Conservation (phyloP, 2,329 filamentous ascomycete species). For the Colletotrichum scovillei region DNA sequence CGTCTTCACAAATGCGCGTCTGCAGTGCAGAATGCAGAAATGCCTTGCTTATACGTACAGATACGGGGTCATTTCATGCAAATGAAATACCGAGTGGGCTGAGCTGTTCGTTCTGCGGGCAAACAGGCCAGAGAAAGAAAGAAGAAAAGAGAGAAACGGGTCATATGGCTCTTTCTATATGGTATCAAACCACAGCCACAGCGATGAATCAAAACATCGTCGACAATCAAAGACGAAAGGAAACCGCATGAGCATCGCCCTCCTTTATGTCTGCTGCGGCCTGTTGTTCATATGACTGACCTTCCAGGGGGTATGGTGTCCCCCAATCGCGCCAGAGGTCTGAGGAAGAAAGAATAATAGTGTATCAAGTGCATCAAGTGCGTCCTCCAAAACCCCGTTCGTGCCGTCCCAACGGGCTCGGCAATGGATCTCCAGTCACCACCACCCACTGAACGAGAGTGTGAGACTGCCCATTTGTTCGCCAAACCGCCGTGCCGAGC, state of each 20-base stretch:
- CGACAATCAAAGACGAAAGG: neutral
- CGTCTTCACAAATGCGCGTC: neutral
- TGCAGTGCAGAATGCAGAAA: neutral
- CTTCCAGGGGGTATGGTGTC: neutral
- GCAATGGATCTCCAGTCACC: constrained; percentile 22
- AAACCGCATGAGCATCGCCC: constrained; percentile 3
- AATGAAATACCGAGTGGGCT: neutral
- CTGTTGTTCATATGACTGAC: constrained; percentile 11
- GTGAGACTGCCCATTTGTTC: constrained; percentile 17
- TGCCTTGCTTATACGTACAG: neutral
- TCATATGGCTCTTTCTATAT: neutral
- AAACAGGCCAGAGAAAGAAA: neutral
- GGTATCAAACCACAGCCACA: neutral
- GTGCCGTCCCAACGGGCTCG: constrained; percentile 19
- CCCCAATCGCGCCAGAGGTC: constrained; percentile 1
- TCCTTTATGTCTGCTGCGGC: neutral
- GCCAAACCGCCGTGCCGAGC: constrained; percentile 21
- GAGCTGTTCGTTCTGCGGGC: neutral
- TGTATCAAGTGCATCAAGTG: neutral
- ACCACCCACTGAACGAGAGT: neutral
- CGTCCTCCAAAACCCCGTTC: neutral
- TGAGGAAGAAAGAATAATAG: neutral
- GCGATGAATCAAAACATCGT: neutral
- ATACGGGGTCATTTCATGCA: neutral
- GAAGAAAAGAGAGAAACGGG: neutral